Base-by-base conservation (phyloP, 2,329 filamentous ascomycete species). In the Rhexocercosporidium sp. region DNA sequence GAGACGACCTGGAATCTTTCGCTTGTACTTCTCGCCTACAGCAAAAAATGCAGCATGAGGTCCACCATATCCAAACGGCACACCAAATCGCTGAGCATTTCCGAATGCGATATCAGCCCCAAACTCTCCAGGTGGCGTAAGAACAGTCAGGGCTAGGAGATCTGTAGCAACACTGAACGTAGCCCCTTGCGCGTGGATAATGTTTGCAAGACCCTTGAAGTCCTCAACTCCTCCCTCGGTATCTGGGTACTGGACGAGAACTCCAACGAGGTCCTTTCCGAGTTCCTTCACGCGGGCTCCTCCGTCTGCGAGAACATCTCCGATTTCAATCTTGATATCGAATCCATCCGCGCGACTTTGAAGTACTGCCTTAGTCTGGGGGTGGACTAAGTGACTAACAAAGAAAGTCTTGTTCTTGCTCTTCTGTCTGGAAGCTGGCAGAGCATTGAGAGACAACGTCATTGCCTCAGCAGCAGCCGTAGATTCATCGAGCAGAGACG, bases 21-120 rank as follows among this genome's bases (percentile, higher is more conserved):
- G 88, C 87, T 97, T 97, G 82, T 95, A 89, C 80, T 95, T 93
- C 59, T 97, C 94, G 64, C 88, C 88, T 64, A 94, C 94, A 22
- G 95, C 92, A 78, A 98, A 97, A 86, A 98, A 98, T 20, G 94
- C 95, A 29, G 95, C 95, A 76, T 97, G 95, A n/a, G 95, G 95
- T 22, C 95, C 95, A 75, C 95, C 95, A 74, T 90, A 96, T 59
- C 95, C 95, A 77, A 97, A 88, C 1, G 95, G 94, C 14, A 98
- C 92, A 78, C 95, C 95, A 69, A 97, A 92, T 66, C 95, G 86
- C 82, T 98, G 95, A 18, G 95, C 90, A 76, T 91, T 97, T 72
- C 95, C 95, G 77, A 98, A 97, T 5, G 94, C 95, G 74, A 98
- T 93, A 77, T 98, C 95, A 25, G 95, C 95, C 49, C 95, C 95